Evolutionary conservation across 1,284 basidiomycete genomes (phyloP), one percentile per base, ranked within the genome.

Genomic region (Naganishia sp.): DNA sequence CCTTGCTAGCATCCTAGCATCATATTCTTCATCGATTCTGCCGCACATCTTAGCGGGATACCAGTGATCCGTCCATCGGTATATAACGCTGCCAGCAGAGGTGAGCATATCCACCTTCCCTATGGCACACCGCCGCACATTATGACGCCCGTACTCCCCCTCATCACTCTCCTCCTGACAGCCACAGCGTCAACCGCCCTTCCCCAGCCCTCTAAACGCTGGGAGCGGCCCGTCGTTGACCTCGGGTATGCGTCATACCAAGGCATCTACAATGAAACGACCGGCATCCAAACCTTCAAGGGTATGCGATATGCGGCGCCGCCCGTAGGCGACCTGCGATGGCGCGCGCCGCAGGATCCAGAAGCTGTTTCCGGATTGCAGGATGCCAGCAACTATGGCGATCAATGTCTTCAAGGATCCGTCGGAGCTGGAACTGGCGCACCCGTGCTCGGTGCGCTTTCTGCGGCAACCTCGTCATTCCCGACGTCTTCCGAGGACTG

Each of bases 271-370:
- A 73, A 80, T 39, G 63, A 78, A n/a, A 72, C 71, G 0, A 75
- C 77, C 16, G 72, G 73, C 44, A 77, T 79, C 39, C 79, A 79
- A 0, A 69, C 76, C 45, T 83, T 81, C 68, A 71, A 82, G 21
- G 80, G 81, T 7, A 75, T 83, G n/a, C 75, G 82, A 52, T 83
- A 79, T 70, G 82, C 82, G 31, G 79, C 79, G 6, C 69, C 81
- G 28, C 82, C 82, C 6, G 70, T 74, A 23, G 81, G 81, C 76
- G 57, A 60, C 25, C 53, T 67, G 23, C 59, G 66, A 13, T 67
- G 59, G 59, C 16, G 31, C 15, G 66, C 66, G 4, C 66, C 66
- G 11, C 59, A 67, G 25, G 23, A n/a, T 6, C 66, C 66, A 11
- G 16, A 46, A 1, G 3, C 42, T 1, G 42, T 44, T 9, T n/a